Evolutionary conservation across 1,284 basidiomycete species (phyloP), one percentile per base, ranked within the genome.

Genomic region (Serendipita sp.): DNA sequence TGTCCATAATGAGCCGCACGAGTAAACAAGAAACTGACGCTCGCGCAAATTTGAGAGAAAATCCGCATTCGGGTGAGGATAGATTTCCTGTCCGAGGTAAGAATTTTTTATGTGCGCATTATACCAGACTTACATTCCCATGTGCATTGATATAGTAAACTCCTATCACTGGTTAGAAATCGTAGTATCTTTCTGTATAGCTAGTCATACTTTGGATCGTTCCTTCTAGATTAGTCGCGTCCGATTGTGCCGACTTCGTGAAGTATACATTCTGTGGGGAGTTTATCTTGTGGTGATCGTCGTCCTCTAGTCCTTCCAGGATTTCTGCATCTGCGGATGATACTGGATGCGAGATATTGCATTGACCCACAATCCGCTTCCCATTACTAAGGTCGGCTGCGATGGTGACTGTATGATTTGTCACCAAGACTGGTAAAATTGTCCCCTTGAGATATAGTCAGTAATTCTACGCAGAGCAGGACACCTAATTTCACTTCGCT

Each of bases 371-470:
- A 30, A 98, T 81, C 60, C 81, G 82, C 38, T 79, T 77, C 4
- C 87, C 88, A 69, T 94, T 83, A 70, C 85, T 83, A 64, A 98
- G 78, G 71, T 93, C 87, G 4, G 88, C 93, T n/a, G 93, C 92
- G 66, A 99, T 95, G 2, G 93, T 98, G n/a, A 94, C 91, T 0
- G 91, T 94, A 72, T 93, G 92, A 72, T 93, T 96, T 1, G 95
- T 98, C 60, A 96, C 86, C 68, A 98, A 89, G 4, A 88, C 90
- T 0, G 95, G 95, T 1, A 97, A 76, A 61, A 92, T 89, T 66
- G 83, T 81, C 15, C 87, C 88, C 81, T 38, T 89, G 71, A 13
- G 66, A 61, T 65, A n/a, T 34, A 32, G 63, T 65, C 68, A 45
- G 61, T 61, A 30, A 60, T 12, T 60, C 32, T 50, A 34, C 35